phyloP scores from a whole-genome alignment of 345 rosid species.

The Boechera divaricarpa region DNA sequence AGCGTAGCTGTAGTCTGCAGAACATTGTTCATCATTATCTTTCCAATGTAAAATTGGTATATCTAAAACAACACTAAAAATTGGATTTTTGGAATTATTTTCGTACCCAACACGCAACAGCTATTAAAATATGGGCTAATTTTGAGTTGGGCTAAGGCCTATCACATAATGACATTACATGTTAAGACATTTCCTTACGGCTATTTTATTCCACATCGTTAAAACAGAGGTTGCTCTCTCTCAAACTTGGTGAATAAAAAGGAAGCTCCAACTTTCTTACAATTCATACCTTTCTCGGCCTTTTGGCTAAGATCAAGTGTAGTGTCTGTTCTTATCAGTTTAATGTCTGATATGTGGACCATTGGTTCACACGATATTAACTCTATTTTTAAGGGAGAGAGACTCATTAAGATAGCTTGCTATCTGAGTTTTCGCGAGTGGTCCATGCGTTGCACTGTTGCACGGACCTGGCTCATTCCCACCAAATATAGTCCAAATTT shows the following conservation, averaged over 20 bases:
- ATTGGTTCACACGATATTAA: constrained; percentile 18
- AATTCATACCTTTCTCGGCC: constrained; percentile 59
- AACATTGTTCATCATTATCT: not conserved
- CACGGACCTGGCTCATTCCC: constrained; percentile 31
- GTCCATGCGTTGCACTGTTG: constrained; percentile 30
- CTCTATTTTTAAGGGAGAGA: constrained; percentile 6
- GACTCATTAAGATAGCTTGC: constrained; percentile 19
- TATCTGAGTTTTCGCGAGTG: constrained; percentile 24
- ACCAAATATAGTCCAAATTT: not conserved
- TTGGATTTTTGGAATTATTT: not conserved
- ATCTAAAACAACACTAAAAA: not conserved
- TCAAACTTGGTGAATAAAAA: not conserved
- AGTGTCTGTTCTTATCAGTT: constrained; percentile 66
- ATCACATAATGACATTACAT: not conserved
- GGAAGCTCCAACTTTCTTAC: not conserved
- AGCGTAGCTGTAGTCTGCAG: no score
- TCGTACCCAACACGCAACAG: not conserved
- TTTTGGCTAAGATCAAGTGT: constrained; percentile 72
- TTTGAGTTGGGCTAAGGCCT: not conserved
- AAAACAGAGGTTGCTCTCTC: not conserved
- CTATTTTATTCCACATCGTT: not conserved
- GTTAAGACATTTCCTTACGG: not conserved
- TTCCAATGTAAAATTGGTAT: not conserved
- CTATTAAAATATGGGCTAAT: not conserved
- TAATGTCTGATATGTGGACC: constrained; percentile 56